These are phyloP conservation scores for Orbilia quercus DNA, from an alignment of 2,329 filamentous ascomycete genomes.

Conservation along the genomic window DNA sequence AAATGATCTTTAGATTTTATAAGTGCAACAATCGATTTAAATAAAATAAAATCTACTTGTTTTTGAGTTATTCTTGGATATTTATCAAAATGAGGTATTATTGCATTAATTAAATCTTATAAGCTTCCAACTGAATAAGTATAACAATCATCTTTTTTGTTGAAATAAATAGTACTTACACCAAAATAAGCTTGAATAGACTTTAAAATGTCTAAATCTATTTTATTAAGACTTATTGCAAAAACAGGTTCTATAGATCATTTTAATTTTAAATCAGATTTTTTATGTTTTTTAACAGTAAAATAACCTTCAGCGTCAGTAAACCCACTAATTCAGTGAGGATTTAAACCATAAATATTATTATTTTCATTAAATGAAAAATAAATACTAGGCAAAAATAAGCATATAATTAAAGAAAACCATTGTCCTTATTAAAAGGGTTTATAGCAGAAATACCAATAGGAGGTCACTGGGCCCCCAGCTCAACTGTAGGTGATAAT, in stretches of 20 bases:
- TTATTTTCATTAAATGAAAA: too few species aligned
- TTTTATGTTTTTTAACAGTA: conserved; percentile 29
- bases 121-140: conserved; percentile 32
- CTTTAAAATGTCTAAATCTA: conserved; percentile 22
- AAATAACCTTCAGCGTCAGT: conserved; percentile 24
- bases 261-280: conserved; percentile 22
- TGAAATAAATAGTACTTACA: conserved; percentile 17
- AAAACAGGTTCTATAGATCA: conserved; percentile 23
- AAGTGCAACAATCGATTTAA: conserved; percentile 33
- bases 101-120: conserved; percentile 29
- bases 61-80: conserved; percentile 40
- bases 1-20: conserved; percentile 47
- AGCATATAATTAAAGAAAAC: too few species aligned
- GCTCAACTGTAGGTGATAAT: too few species aligned
- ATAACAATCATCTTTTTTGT: conserved; percentile 17
- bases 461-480: too few species aligned
- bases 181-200: conserved; percentile 16
- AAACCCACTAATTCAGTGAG: conserved; percentile 31
- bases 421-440: too few species aligned
- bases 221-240: conserved; percentile 21
- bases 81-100: conserved; percentile 21
- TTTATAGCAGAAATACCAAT: too few species aligned
- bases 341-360: too few species aligned
- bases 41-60: conserved; percentile 31
- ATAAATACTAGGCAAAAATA: too few species aligned